phyloP scores from a whole-genome alignment of 768 basidiomycete species.

The Trametes coccinea region DNA sequence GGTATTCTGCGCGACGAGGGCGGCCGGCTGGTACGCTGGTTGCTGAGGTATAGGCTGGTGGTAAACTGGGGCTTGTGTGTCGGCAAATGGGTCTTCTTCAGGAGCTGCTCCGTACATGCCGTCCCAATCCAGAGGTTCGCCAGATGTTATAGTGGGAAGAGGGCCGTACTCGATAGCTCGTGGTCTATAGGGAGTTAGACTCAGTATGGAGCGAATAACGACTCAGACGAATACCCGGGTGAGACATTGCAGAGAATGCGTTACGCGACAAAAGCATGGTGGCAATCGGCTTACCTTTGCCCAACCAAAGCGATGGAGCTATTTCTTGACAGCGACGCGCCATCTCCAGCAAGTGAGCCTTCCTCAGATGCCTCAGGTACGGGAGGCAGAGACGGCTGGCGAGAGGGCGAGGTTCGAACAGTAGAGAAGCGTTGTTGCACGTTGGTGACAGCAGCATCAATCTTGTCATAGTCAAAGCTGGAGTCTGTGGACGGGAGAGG shows the following conservation, averaged over 20 bases:
- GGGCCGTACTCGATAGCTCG: conserved; percentile 3
- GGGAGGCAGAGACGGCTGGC: conserved; percentile 24
- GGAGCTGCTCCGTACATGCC: conserved; percentile 9
- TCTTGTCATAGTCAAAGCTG: conserved; percentile 9
- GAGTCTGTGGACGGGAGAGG: conserved; percentile 8
- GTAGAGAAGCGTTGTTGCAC: conserved; percentile 16
- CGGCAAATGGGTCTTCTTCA: conserved; percentile 34
- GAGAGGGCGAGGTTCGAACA: conserved; percentile 18
- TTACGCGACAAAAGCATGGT: neutral
- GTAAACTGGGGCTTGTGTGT: conserved; percentile 18
- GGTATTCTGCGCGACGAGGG: conserved; percentile 11
- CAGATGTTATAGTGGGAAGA: conserved; percentile 36
- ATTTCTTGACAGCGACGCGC: conserved; percentile 24
- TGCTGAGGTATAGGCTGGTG: conserved; percentile 8
- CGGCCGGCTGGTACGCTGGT: conserved; percentile 14
- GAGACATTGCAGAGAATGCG: neutral
- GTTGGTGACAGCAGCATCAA: conserved; percentile 4
- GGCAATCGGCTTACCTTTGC: neutral
- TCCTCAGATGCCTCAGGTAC: conserved; percentile 30
- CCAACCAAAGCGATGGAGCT: conserved; percentile 18
- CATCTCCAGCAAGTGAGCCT: conserved; percentile 22
- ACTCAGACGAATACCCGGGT: too few species aligned
- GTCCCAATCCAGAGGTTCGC: conserved; percentile 33
- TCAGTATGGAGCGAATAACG: neutral
- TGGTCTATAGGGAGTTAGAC: neutral